These are phyloP conservation scores for Cladosporium sp. DNA, from an alignment of 2,329 filamentous ascomycete genomes.

Conservation along the genomic window DNA sequence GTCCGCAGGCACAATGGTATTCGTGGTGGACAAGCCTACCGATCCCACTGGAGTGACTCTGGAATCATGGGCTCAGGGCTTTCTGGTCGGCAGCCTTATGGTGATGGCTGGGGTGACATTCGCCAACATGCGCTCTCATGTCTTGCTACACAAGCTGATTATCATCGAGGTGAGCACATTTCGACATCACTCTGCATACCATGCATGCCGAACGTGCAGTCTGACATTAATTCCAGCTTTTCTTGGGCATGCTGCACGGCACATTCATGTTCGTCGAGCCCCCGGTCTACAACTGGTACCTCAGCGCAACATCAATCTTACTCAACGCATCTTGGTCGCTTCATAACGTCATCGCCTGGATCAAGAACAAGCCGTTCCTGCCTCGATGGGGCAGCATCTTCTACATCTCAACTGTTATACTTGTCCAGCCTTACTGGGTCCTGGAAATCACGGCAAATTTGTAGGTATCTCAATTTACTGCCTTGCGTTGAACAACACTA, in stretches of 20 bases:
- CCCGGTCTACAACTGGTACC: conserved; percentile 63
- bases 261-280: conserved; percentile 59
- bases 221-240: conserved; percentile 42
- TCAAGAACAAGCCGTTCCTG: conserved; percentile 62
- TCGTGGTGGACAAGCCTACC: conserved; percentile 32
- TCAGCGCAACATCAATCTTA: conserved; percentile 60
- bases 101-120: conserved; percentile 51
- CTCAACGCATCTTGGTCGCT: conserved; percentile 64
- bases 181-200: neutral
- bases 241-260: conserved; percentile 59
- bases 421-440: conserved; percentile 64
- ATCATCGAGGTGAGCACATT: conserved; percentile 45
- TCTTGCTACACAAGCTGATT: conserved; percentile 53
- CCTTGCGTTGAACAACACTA: neutral
- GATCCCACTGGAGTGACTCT: conserved; percentile 29
- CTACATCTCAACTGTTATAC: conserved; percentile 60
- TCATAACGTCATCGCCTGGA: conserved; percentile 67
- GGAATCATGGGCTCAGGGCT: conserved; percentile 37
- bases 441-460: conserved; percentile 67
- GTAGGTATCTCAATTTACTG: conserved; percentile 19
- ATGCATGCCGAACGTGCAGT: neutral
- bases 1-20: conserved; percentile 22
- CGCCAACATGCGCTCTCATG: conserved; percentile 50
- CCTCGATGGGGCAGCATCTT: conserved; percentile 47
- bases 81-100: conserved; percentile 42